A percentile compares a stretch with the other conserved stretches of the same genome.
Evolutionary conservation across 2,329 filamentous ascomycete species (phyloP).

Genomic region (Thelonectria blattea): DNA sequence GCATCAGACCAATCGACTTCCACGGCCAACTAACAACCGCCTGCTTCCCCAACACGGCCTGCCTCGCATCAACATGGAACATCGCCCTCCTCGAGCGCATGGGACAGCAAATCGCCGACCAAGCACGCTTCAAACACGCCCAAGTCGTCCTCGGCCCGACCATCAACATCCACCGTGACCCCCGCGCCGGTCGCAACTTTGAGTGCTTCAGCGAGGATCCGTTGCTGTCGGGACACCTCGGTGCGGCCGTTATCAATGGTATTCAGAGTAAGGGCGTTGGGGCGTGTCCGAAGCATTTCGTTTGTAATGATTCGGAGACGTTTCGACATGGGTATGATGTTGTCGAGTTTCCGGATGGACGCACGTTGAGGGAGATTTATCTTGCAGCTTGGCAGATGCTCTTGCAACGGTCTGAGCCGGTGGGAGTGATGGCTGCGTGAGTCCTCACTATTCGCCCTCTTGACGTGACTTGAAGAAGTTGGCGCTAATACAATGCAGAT

Average conservation of each 20-base stretch:
- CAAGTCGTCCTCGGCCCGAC: constrained; percentile 25
- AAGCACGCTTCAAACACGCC: constrained; percentile 18
- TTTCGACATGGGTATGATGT: constrained; percentile 24
- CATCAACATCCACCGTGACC: constrained; percentile 25
- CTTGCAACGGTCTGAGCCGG: constrained; percentile 15
- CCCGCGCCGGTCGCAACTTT: constrained; percentile 26
- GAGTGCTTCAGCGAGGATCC: constrained; percentile 31
- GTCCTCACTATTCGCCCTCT: no score
- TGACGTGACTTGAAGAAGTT: no score
- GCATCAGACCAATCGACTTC: constrained; percentile 22
- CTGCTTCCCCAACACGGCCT: constrained; percentile 17
- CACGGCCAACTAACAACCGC: constrained; percentile 16
- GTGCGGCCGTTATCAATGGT: constrained; percentile 25
- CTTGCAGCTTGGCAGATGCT: constrained; percentile 27
- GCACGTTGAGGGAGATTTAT: constrained; percentile 25
- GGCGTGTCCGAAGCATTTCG: constrained; percentile 24
- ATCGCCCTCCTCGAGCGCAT: constrained; percentile 8
- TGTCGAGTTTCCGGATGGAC: constrained; percentile 6
- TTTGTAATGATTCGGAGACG: constrained; percentile 28
- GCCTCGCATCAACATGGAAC: constrained; percentile 24
- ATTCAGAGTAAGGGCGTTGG: constrained; percentile 19
- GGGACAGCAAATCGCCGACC: constrained; percentile 10
- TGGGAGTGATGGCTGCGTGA: constrained; percentile 28
- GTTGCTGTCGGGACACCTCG: constrained; percentile 23
- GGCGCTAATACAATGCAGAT: constrained; percentile 12